A percentile compares a stretch with the other conserved stretches of the same genome.
phyloP scores from a whole-genome alignment of 129 eudicot species.

The Chrysanthemum lavandulifolium region DNA sequence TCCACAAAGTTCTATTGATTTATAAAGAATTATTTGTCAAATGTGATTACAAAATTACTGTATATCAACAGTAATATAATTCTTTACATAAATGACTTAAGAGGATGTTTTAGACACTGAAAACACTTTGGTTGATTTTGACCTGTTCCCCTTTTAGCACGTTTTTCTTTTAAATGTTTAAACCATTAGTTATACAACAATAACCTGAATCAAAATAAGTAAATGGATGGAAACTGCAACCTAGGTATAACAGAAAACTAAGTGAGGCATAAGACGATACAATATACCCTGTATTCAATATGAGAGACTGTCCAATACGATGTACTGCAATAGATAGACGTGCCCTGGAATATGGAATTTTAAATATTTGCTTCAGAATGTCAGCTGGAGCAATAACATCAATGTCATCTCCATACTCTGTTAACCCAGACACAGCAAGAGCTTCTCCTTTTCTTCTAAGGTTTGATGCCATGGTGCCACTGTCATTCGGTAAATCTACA shows the following conservation, averaged over 20 bases:
- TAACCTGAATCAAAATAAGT: background rate
- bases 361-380: constrained; percentile 89
- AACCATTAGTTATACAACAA: too few relatives aligned
- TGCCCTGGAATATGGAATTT: constrained; percentile 90
- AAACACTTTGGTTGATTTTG: too few relatives aligned
- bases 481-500: constrained; percentile 67
- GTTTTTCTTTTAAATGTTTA: too few relatives aligned
- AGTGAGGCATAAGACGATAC: background rate
- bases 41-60: too few relatives aligned
- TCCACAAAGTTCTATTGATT: background rate
- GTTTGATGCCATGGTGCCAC: constrained; percentile 55
- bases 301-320: constrained; percentile 87
- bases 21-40: too few relatives aligned
- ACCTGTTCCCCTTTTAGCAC: too few relatives aligned
- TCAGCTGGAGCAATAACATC: constrained; percentile 99
- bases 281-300: constrained; percentile 80
- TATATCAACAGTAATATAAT: too few relatives aligned
- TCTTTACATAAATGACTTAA: too few relatives aligned
- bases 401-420: constrained; percentile 84
- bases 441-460: constrained; percentile 89
- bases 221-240: background rate
- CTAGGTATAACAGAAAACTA: constrained; percentile 11
- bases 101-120: too few relatives aligned
- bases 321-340: constrained; percentile 94
- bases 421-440: constrained; percentile 94